These are phyloP conservation scores for Schoenoplectus triqueter DNA, from an alignment of 202 grass and related monocot species.

Conservation along the genomic window DNA sequence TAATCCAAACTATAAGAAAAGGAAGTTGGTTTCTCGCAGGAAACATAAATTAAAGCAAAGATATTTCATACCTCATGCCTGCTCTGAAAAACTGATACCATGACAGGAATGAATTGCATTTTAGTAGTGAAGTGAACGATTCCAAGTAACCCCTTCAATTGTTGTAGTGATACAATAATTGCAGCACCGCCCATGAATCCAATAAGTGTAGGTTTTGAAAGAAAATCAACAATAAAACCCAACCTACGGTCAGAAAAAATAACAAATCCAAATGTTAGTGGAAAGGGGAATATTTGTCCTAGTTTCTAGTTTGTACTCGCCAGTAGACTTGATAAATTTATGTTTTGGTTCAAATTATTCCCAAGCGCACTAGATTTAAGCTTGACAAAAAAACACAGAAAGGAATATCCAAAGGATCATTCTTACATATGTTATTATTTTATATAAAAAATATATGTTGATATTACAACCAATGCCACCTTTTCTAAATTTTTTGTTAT, in stretches of 20 bases:
- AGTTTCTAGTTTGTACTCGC: slow-evolving; percentile 9
- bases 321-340: slow-evolving; percentile 9
- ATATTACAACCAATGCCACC: not conserved
- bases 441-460: not conserved
- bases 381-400: not conserved
- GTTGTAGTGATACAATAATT: slow-evolving; percentile 95
- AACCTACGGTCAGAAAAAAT: slow-evolving; percentile 45
- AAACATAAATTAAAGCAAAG: not conserved
- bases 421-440: not conserved
- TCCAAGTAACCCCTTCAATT: slow-evolving; percentile 91
- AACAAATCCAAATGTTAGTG: slow-evolving; percentile 19
- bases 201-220: slow-evolving; percentile 83
- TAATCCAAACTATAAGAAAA: not conserved
- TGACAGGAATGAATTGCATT: slow-evolving; percentile 94
- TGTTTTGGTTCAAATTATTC: slow-evolving; percentile 31
- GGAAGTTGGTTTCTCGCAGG: not conserved
- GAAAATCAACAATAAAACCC: slow-evolving; percentile 91
- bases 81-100: slow-evolving; percentile 66
- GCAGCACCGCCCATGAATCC: slow-evolving; percentile 99
- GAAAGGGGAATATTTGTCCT: slow-evolving; percentile 23
- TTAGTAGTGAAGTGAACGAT: slow-evolving; percentile 93
- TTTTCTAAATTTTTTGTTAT: not conserved
- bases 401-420: slow-evolving; percentile 29
- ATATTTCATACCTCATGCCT: slow-evolving; percentile 57
- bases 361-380: slow-evolving; percentile 1